These are phyloP conservation scores for Quercus phellos DNA, from an alignment of 331 rosid species.

Conservation along the genomic window DNA sequence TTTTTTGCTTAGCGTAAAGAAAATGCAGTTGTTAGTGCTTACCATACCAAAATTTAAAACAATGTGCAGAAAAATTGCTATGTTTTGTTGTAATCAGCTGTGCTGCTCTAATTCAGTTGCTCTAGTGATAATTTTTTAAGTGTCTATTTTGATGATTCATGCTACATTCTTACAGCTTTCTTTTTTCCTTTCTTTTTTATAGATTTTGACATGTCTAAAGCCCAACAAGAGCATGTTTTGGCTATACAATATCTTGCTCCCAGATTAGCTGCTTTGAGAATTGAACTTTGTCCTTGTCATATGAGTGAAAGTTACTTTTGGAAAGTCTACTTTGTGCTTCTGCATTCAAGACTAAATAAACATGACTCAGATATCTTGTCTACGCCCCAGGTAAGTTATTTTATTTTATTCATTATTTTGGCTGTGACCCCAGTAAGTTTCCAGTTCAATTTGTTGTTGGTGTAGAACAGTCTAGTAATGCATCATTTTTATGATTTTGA, in stretches of 20 bases:
- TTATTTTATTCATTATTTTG: not conserved
- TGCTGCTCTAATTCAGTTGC: not conserved
- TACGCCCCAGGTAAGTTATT: constrained; percentile 60
- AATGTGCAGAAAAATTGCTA: not conserved
- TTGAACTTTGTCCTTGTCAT: constrained; percentile 91
- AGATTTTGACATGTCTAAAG: constrained; percentile 86
- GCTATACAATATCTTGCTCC: constrained; percentile 73
- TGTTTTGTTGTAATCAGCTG: not conserved
- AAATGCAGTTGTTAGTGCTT: not conserved
- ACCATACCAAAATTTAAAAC: not conserved
- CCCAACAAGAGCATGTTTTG: constrained; percentile 67
- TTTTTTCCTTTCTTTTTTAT: constrained; percentile 13
- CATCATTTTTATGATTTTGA: not conserved
- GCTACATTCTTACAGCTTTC: constrained; percentile 18
- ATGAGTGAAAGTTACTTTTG: constrained; percentile 93
- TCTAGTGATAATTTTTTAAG: not conserved
- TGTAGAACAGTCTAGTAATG: not conserved
- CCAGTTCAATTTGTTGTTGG: not conserved
- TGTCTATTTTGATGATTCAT: constrained; percentile 3
- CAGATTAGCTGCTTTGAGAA: constrained; percentile 88
- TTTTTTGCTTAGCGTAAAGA: not conserved
- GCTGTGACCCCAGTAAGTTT: not conserved
- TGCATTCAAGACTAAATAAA: constrained; percentile 83
- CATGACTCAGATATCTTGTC: constrained; percentile 77
- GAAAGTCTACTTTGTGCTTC: constrained; percentile 92